These are phyloP conservation scores for Rhodomyrtus psidioides DNA, from an alignment of 441 rosid species.

Conservation along the genomic window DNA sequence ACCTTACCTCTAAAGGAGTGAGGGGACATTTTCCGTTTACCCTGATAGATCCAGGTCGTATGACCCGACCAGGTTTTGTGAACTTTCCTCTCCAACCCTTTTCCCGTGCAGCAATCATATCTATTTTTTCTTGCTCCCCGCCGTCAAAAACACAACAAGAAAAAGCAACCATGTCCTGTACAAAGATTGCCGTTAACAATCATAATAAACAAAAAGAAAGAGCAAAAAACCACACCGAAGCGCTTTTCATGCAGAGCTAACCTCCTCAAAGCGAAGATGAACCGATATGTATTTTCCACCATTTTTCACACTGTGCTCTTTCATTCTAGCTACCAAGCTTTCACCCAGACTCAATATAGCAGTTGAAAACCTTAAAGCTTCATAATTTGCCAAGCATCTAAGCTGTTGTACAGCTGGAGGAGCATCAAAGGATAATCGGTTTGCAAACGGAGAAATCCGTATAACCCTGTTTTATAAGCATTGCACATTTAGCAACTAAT, in stretches of 20 bases:
- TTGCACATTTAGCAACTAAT: neutral
- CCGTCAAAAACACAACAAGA: conserved; percentile 99
- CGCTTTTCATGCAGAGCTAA: conserved; percentile 16
- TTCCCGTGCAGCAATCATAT: conserved; percentile 95
- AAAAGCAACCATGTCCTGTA: conserved; percentile 99
- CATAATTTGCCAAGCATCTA: conserved; percentile 92
- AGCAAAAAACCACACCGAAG: neutral
- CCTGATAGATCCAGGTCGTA: conserved; percentile 97
- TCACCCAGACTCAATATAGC: conserved; percentile 77
- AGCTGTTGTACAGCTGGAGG: conserved; percentile 91
- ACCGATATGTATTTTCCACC: conserved; percentile 88
- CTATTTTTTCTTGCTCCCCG: conserved; percentile 73
- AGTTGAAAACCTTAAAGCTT: conserved; percentile 76
- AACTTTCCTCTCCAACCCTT: conserved; percentile 99
- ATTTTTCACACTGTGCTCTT: conserved; percentile 66
- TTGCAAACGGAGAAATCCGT: conserved; percentile 99
- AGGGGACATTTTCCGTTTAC: conserved; percentile 97
- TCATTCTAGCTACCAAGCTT: conserved; percentile 86
- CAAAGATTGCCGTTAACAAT: conserved; percentile 2
- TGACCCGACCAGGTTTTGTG: conserved; percentile 96
- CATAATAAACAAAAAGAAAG: neutral
- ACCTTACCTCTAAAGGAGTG: conserved; percentile 90
- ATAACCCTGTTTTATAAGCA: conserved; percentile 57
- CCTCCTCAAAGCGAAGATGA: conserved; percentile 99
- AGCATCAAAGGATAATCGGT: conserved; percentile 95